Base-by-base conservation (phyloP, 176 grass and related monocot genomes). In the Metroxylon sagu region DNA sequence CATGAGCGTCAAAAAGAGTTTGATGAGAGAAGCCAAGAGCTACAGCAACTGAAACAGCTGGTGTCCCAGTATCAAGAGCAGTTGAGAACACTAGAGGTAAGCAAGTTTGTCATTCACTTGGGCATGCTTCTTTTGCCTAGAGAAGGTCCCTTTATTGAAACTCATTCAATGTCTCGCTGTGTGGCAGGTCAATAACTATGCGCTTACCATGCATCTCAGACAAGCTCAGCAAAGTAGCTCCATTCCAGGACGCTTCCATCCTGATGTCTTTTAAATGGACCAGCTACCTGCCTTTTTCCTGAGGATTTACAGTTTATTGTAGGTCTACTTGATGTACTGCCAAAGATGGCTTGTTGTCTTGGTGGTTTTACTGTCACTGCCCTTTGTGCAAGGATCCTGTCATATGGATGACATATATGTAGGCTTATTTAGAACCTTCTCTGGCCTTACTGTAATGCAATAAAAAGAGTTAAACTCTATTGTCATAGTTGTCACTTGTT, bases 11-110 rank as follows among this genome's bases (percentile, higher is more conserved):
- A 89, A 63, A 95, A 81, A 74, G 81, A 86, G 67, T 84, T 62
- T 6, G 85, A 82, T 3, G 74, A 79, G 50, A 72, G 52, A 54
- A 76, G 52, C 49, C 74, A 89, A 35, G 90, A 95, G 72, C 56
- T 86, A 71, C 70, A 80, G 8, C 80, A 74, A 31, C 60, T 89
- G 82, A 95, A 89, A 62, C 90, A 89, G 61, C 70, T 95, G 12
- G 73, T 89, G 52, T 30, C 88, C 53, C 85, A 95, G 63, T 89
- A 83, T 56, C 86, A 95, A 65, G 90, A 89, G 62, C 85, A 89
- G 61, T 53, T 95, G 49, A 77, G 86, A 54, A 89, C 70, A 18
- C 71, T 95, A 6, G 85, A 95, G 89, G 89, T 95, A 62, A 39
- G 27, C 25, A 62, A 60, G 29, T 25, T 29, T 48, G n/a, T 49